These are phyloP conservation scores for Pistacia atlantica DNA, from an alignment of 345 rosid genomes.

Conservation along the genomic window DNA sequence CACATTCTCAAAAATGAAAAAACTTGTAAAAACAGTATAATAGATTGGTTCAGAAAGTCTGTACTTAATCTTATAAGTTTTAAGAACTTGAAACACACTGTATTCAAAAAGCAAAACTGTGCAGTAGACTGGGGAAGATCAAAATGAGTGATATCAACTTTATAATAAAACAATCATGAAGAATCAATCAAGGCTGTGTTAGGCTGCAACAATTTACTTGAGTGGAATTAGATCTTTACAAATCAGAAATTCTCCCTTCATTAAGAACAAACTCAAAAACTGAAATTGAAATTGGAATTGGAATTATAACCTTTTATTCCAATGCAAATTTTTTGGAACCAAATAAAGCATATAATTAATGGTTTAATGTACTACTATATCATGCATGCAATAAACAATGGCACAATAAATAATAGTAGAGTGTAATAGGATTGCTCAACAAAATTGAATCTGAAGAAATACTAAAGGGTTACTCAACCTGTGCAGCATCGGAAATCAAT, in stretches of 20 bases:
- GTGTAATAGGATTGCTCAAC: neutral
- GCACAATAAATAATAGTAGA: neutral
- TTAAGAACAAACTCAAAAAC: no score
- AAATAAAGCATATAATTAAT: neutral
- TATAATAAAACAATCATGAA: no score
- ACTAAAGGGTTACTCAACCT: slow-evolving; percentile 27
- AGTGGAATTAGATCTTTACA: neutral
- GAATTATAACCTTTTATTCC: no score
- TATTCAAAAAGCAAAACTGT: no score
- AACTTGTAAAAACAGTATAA: neutral
- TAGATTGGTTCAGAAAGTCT: neutral
- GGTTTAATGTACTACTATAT: neutral
- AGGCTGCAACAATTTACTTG: neutral
- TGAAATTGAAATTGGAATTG: no score
- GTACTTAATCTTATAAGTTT: neutral
- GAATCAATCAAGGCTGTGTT: neutral
- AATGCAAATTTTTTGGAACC: neutral
- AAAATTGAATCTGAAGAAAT: neutral
- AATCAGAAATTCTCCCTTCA: neutral
- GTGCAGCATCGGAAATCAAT: slow-evolving; percentile 53
- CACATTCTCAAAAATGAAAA: neutral
- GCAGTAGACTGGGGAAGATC: no score
- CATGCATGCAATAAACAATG: no score
- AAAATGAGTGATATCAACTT: no score
- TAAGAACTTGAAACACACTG: neutral